phyloP scores from a whole-genome alignment of 768 basidiomycete genomes.

The Boletus huronensis region DNA sequence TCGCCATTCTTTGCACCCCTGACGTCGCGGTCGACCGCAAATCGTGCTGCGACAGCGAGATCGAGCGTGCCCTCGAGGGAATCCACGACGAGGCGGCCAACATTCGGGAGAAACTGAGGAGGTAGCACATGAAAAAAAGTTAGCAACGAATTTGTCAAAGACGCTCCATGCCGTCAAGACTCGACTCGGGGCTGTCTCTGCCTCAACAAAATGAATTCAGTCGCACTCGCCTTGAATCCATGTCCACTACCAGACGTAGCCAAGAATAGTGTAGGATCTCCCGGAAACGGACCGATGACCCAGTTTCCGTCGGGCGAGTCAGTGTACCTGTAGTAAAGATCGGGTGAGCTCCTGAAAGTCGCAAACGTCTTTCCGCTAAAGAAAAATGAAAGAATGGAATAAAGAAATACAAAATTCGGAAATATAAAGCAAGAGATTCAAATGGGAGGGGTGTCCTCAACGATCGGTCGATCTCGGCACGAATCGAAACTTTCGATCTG shows the following conservation, averaged over 20 bases:
- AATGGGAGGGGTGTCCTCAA: constrained; percentile 11
- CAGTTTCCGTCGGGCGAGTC: constrained; percentile 86
- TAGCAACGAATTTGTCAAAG: not conserved
- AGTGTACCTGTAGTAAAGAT: constrained; percentile 68
- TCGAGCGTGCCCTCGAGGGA: constrained; percentile 64
- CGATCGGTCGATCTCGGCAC: not conserved
- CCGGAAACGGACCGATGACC: constrained; percentile 76
- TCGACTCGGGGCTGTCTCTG: not conserved
- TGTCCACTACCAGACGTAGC: constrained; percentile 91
- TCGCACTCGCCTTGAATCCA: constrained; percentile 66
- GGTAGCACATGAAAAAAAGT: not conserved
- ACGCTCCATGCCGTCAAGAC: not conserved
- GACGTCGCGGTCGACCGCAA: constrained; percentile 54
- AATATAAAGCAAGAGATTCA: not conserved
- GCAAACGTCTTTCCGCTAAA: not conserved
- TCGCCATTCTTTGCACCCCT: constrained; percentile 18
- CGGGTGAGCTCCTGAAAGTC: not conserved
- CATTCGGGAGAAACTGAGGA: constrained; percentile 77
- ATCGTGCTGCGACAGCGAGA: constrained; percentile 49
- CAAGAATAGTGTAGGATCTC: constrained; percentile 58
- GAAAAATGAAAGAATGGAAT: not conserved
- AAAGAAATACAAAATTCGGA: constrained; percentile 4
- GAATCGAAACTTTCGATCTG: constrained; percentile 1
- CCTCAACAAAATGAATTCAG: not conserved
- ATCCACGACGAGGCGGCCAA: constrained; percentile 75